Evolutionary conservation across 768 basidiomycete species (phyloP).

Genomic region (Pulveroboletus frians): DNA sequence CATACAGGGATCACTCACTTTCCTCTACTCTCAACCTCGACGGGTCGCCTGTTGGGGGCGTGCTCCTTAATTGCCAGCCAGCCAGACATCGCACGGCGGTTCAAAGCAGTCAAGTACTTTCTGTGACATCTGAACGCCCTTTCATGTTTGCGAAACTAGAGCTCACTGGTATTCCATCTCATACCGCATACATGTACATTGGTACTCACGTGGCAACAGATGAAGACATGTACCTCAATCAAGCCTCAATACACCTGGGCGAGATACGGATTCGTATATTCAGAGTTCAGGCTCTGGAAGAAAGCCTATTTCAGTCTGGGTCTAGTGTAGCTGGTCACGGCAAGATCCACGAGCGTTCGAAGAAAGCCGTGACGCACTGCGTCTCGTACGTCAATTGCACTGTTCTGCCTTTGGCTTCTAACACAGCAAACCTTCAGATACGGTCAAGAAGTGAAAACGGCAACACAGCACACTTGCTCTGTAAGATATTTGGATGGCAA

Average conservation of each 20-base stretch:
- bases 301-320: rapidly evolving
- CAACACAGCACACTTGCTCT: not conserved
- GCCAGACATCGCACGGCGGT: conserved; percentile 1
- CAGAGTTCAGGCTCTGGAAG: not conserved
- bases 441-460: conserved; percentile 15
- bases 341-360: conserved; percentile 29
- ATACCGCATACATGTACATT: too few relatives aligned
- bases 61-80: not conserved
- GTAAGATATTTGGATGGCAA: conserved; percentile 10
- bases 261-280: conserved; percentile 16
- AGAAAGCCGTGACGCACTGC: conserved; percentile 29
- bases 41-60: conserved; percentile 11
- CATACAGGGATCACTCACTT: conserved; percentile 7
- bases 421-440: conserved; percentile 14
- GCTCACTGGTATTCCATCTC: conserved; percentile 22
- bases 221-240: conserved; percentile 21
- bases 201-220: conserved; percentile 18
- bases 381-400: conserved; percentile 18
- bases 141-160: conserved; percentile 27
- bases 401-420: not conserved
- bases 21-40: conserved; percentile 13
- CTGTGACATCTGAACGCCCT: conserved; percentile 15
- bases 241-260: conserved; percentile 16
- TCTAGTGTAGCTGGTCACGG: not conserved
- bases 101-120: conserved; percentile 1